These are phyloP conservation scores for Phoma sp. DNA, from an alignment of 2,329 filamentous ascomycete genomes.

Conservation along the genomic window DNA sequence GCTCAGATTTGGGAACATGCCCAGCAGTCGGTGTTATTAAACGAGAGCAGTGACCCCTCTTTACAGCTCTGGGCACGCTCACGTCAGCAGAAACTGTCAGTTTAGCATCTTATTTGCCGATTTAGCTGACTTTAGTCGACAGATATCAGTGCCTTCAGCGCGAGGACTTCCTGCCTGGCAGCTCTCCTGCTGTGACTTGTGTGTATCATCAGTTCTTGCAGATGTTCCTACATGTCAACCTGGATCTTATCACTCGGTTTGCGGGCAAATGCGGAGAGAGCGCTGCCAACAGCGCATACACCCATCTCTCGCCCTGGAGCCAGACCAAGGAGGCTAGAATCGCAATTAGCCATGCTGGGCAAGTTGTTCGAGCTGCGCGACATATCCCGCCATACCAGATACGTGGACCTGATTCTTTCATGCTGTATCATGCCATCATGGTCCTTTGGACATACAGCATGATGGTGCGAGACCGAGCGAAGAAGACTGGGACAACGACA, in stretches of 20 bases:
- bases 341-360: slow-evolving; percentile 29
- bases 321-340: slow-evolving; percentile 27
- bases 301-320: slow-evolving; percentile 64
- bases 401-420: slow-evolving; percentile 28
- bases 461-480: slow-evolving; percentile 25
- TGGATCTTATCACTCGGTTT: slow-evolving; percentile 70
- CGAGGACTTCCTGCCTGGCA: slow-evolving; percentile 52
- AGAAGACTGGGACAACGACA: slow-evolving; percentile 22
- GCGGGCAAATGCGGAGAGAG: slow-evolving; percentile 71
- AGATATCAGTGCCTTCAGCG: slow-evolving; percentile 56
- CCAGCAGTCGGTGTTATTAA: slow-evolving; percentile 24
- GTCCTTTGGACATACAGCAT: slow-evolving; percentile 37
- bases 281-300: slow-evolving; percentile 66
- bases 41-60: slow-evolving; percentile 23
- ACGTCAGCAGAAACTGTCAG: slow-evolving; percentile 24
- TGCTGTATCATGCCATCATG: slow-evolving; percentile 32
- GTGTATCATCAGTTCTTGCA: slow-evolving; percentile 60
- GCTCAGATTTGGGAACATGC: slow-evolving; percentile 28
- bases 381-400: slow-evolving; percentile 26
- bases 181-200: slow-evolving; percentile 13
- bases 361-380: slow-evolving; percentile 24
- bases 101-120: not conserved
- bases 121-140: slow-evolving; percentile 58
- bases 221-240: slow-evolving; percentile 68
- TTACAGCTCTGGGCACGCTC: slow-evolving; percentile 29